Evolutionary conservation across 305 asterid genomes (phyloP).

Genomic region (Fraxinus angustifolia): DNA sequence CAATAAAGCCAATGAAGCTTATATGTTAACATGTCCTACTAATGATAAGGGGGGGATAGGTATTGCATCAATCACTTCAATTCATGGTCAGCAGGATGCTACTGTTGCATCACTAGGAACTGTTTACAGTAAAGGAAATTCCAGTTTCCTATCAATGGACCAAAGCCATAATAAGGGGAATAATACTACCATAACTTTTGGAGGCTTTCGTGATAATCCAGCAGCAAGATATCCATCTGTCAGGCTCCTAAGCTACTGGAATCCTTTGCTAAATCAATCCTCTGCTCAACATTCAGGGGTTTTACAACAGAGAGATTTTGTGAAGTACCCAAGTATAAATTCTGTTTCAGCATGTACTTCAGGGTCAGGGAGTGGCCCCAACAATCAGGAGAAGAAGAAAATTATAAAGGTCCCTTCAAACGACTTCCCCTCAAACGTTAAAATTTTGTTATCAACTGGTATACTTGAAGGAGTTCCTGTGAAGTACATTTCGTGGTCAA

Average conservation of each 20-base stretch:
- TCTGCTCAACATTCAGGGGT: background rate
- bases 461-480: constrained; percentile 78
- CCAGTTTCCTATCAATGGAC: constrained; percentile 37
- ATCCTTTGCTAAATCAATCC: constrained; percentile 35
- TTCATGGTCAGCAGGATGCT: constrained; percentile 32
- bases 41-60: constrained; percentile 31
- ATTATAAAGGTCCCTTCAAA: constrained; percentile 35
- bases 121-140: constrained; percentile 31
- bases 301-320: background rate
- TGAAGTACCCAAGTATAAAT: constrained; percentile 23
- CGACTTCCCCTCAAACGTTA: constrained; percentile 71
- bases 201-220: constrained; percentile 23
- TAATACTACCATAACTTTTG: constrained; percentile 48
- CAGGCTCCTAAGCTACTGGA: constrained; percentile 33
- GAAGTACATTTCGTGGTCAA: constrained; percentile 74
- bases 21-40: constrained; percentile 25
- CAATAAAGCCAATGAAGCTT: constrained; percentile 30
- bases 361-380: background rate
- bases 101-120: constrained; percentile 26
- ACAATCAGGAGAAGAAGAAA: constrained; percentile 40
- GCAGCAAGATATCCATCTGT: constrained; percentile 34
- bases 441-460: constrained; percentile 64
- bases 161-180: constrained; percentile 34
- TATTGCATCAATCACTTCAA: constrained; percentile 6
- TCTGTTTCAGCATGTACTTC: constrained; percentile 22